Conservation (phyloP, 148 eudicot species). For the Rhododendron kiyosumense region DNA sequence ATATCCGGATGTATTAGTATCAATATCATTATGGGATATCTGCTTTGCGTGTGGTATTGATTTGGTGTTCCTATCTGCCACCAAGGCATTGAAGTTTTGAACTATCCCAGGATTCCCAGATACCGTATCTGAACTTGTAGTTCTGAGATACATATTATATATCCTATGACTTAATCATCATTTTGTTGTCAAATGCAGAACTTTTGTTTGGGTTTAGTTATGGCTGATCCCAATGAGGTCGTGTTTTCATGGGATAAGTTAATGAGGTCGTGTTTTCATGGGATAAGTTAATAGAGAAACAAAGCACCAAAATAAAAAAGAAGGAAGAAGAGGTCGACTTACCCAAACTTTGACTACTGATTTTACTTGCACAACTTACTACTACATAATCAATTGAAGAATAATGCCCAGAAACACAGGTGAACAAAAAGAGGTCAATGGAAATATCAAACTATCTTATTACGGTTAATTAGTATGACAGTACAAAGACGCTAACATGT, state of each 20-base stretch:
- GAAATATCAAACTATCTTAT: background rate
- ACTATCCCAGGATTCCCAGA: background rate
- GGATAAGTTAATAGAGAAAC: background rate
- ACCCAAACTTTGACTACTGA: background rate
- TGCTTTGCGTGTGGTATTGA: background rate
- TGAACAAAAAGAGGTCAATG: background rate
- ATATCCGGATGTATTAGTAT: no score
- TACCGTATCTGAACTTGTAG: no score
- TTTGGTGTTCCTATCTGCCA: background rate
- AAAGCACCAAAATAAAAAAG: background rate
- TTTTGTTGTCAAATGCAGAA: no score
- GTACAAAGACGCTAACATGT: background rate
- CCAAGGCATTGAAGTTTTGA: background rate
- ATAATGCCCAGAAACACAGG: background rate
- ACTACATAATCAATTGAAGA: background rate
- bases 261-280: background rate
- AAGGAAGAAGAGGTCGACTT: background rate
- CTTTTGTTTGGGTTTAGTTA: background rate
- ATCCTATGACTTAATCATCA: no score
- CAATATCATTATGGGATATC: background rate
- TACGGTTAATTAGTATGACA: background rate
- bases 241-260: background rate
- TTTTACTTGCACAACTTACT: background rate
- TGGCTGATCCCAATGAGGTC: background rate
- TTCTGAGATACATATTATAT: no score